Evolutionary conservation across 352 stramenopile species (phyloP).

Genomic region (Blastocystis sp.): DNA sequence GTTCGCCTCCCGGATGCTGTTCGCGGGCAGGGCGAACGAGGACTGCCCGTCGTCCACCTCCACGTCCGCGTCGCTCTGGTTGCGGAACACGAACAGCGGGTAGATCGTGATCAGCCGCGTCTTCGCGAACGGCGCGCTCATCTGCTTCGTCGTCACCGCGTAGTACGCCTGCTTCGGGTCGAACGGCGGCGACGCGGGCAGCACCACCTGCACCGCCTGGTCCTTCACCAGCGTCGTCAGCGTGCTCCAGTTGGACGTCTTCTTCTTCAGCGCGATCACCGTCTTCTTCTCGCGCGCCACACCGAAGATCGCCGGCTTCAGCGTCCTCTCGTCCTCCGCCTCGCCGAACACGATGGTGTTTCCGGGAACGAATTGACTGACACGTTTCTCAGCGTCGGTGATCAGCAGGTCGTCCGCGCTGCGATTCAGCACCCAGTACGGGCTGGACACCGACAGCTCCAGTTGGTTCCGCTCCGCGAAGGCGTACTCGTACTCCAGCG

Average conservation of each 20-base stretch:
- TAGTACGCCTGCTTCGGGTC: neutral
- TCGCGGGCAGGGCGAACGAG: neutral
- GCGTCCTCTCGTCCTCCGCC: neutral
- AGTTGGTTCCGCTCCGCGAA: neutral
- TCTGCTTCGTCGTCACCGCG: neutral
- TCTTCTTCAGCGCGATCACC: constrained; percentile 6
- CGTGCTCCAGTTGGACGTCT: constrained; percentile 14
- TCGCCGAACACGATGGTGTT: too few species aligned
- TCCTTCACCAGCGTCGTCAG: constrained; percentile 1
- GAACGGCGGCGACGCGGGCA: constrained; percentile 11
- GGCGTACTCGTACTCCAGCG: constrained; percentile 21
- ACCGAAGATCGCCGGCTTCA: constrained; percentile 4
- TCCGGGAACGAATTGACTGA: too few species aligned
- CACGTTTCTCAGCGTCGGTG: too few species aligned
- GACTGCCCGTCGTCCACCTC: neutral
- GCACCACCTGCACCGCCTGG: neutral
- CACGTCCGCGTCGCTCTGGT: neutral
- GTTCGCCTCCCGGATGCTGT: too few species aligned
- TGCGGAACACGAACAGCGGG: constrained; percentile 28
- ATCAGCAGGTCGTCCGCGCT: neutral
- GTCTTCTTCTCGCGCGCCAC: constrained; percentile 12
- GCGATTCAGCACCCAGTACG: constrained; percentile 52
- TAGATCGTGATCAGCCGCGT: neutral
- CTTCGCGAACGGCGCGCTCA: neutral
- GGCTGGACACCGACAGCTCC: neutral